Evolutionary conservation across 2,329 filamentous ascomycete genomes (phyloP).

Genomic region (Cladophialophora carrionii): DNA sequence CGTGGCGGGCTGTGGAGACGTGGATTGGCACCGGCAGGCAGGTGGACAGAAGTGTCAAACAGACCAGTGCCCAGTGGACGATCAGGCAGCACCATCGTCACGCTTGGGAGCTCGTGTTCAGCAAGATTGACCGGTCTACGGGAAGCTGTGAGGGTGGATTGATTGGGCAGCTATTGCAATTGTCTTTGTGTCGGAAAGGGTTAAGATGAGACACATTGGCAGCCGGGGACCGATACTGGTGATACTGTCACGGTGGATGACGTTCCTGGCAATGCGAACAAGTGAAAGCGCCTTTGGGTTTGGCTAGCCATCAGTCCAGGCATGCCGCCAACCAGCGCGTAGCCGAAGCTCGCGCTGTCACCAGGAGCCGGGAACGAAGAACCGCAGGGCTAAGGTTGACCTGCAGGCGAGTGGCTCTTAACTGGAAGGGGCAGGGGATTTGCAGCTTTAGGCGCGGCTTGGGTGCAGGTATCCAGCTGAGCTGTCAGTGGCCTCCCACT

Average conservation of each 20-base stretch:
- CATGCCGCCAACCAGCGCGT: background rate
- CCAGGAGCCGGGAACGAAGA: background rate
- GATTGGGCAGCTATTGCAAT: slow-evolving; percentile 21
- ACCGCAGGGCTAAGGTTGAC: background rate
- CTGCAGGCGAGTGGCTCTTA: background rate
- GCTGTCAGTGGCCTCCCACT: background rate
- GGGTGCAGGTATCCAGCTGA: background rate
- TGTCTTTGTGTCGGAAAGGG: slow-evolving; percentile 14
- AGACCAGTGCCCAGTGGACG: slow-evolving; percentile 9
- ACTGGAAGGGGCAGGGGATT: slow-evolving; percentile 1
- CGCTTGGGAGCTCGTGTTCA: slow-evolving; percentile 4
- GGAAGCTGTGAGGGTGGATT: slow-evolving; percentile 19
- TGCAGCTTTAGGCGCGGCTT: slow-evolving; percentile 1
- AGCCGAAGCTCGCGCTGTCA: background rate
- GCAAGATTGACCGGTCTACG: background rate
- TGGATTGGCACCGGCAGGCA: slow-evolving; percentile 9
- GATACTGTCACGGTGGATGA: background rate
- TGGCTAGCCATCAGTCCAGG: background rate
- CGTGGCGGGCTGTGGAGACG: slow-evolving; percentile 2
- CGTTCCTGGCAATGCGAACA: slow-evolving; percentile 1
- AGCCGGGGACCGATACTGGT: background rate
- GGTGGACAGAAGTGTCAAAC: slow-evolving; percentile 16
- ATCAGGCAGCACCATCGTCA: slow-evolving; percentile 1
- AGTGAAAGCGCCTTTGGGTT: background rate
- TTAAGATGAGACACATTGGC: slow-evolving; percentile 14